Conservation (phyloP, 345 rosid genomes). For the Murraya paniculata region DNA sequence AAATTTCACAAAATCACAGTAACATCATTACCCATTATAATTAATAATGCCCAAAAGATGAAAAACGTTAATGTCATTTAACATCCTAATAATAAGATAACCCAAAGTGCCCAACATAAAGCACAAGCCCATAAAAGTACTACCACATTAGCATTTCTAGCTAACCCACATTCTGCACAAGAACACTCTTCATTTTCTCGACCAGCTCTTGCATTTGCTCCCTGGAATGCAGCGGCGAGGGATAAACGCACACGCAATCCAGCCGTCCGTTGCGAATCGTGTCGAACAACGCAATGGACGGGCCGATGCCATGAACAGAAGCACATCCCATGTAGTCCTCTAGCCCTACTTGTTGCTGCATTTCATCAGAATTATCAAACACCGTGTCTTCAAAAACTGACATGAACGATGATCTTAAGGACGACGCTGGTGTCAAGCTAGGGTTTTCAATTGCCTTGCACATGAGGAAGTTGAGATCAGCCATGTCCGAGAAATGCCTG, state of each 20-base stretch:
- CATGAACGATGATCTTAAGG: conserved; percentile 40
- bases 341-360: conserved; percentile 25
- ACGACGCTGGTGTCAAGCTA: conserved; percentile 36
- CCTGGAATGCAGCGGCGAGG: conserved; percentile 53
- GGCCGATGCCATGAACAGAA: conserved; percentile 51
- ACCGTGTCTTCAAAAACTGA: conserved; percentile 49
- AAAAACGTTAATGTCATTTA: not conserved
- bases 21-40: not conserved
- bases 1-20: not conserved
- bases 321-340: conserved; percentile 52
- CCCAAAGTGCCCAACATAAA: not conserved
- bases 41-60: not conserved
- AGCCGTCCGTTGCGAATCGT: conserved; percentile 39
- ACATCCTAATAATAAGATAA: not conserved
- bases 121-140: not conserved
- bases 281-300: conserved; percentile 46
- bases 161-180: conserved; percentile 20
- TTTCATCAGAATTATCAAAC: conserved; percentile 23
- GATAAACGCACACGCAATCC: conserved; percentile 46
- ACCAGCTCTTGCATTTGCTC: conserved; percentile 39
- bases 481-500: conserved; percentile 51
- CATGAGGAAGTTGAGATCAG: conserved; percentile 55
- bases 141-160: not conserved
- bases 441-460: conserved; percentile 53
- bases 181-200: conserved; percentile 38